phyloP scores from a whole-genome alignment of 2,329 filamentous ascomycete genomes.

The Aspergillus ruber region DNA sequence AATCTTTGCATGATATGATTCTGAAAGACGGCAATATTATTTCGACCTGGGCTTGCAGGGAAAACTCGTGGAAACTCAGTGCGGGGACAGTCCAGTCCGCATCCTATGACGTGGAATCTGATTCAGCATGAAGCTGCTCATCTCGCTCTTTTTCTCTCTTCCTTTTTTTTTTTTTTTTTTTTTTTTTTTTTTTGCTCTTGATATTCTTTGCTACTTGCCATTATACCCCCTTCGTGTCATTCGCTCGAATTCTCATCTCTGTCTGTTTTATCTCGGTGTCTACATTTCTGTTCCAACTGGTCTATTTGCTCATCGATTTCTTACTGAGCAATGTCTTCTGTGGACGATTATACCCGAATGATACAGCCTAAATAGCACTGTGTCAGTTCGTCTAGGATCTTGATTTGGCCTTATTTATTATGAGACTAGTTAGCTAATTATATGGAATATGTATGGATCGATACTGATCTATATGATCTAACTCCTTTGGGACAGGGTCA shows the following conservation, averaged over 20 bases:
- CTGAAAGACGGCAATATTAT: too few species aligned
- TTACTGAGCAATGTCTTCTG: too few species aligned
- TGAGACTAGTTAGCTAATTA: not conserved
- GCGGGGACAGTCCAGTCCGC: too few species aligned
- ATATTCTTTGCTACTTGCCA: constrained; percentile 1
- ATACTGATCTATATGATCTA: not conserved
- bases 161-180: not conserved
- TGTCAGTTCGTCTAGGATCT: too few species aligned
- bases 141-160: not conserved
- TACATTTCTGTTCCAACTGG: too few species aligned
- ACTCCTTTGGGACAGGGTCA: not conserved
- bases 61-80: too few species aligned
- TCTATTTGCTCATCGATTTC: too few species aligned
- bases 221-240: constrained; percentile 9
- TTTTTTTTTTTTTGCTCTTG: not conserved
- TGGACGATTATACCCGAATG: too few species aligned
- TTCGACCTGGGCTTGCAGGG: too few species aligned
- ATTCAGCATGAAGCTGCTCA: not conserved
- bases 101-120: too few species aligned
- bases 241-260: not conserved
- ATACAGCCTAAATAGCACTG: too few species aligned
- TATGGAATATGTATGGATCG: not conserved
- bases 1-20: too few species aligned
- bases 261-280: not conserved
- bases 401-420: not conserved